phyloP scores from a whole-genome alignment of 805 yeast genomes.

The Zygoascus tannicola region DNA sequence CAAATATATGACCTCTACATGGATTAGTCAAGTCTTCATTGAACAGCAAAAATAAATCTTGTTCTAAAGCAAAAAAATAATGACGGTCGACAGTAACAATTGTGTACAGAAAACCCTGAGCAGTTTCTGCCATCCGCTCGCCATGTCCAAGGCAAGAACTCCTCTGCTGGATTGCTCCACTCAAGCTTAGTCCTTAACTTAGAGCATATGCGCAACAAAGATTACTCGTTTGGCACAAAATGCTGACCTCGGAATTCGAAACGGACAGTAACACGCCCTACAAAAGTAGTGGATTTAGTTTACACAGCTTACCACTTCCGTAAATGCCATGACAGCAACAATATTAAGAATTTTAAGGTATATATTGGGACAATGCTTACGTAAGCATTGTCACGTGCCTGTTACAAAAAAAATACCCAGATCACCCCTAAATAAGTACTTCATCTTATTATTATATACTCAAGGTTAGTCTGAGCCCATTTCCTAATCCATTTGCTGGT shows the following conservation, averaged over 20 bases:
- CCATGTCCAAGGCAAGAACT: conserved; percentile 21
- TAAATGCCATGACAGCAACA: conserved; percentile 19
- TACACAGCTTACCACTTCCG: conserved; percentile 13
- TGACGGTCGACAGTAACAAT: conserved; percentile 12
- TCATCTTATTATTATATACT: too few species aligned
- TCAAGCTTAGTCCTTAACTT: conserved; percentile 20
- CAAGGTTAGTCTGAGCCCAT: too few species aligned
- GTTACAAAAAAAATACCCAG: too few species aligned
- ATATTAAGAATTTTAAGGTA: too few species aligned
- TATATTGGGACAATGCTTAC: too few species aligned
- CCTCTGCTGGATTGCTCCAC: conserved; percentile 28
- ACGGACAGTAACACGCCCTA: conserved; percentile 18
- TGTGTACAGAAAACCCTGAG: conserved; percentile 6
- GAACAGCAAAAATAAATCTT: too few species aligned
- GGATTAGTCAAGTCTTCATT: too few species aligned
- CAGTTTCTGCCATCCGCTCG: conserved; percentile 20
- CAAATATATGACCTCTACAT: too few species aligned
- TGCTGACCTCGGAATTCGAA: conserved; percentile 24
- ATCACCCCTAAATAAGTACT: too few species aligned
- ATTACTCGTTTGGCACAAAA: conserved; percentile 20
- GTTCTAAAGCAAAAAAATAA: too few species aligned
- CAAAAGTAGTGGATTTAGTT: background rate
- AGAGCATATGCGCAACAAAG: conserved; percentile 16
- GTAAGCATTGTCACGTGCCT: too few species aligned
- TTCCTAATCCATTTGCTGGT: too few species aligned